These are phyloP conservation scores for Myriangium duriaei DNA, from an alignment of 2,329 filamentous ascomycete species.

Conservation along the genomic window DNA sequence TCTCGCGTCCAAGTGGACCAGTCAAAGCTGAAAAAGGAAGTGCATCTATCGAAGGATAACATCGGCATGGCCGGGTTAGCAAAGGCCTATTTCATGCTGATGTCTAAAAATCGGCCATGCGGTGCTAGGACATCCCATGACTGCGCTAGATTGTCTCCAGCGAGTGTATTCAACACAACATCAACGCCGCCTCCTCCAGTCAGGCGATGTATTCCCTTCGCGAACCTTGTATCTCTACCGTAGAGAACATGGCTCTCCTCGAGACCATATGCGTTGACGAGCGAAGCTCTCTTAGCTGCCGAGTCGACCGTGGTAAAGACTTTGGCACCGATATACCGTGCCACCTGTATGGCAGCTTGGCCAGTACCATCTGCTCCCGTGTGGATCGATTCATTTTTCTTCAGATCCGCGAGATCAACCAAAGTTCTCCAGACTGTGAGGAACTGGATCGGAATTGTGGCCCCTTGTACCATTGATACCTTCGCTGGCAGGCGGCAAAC, in stretches of 20 bases:
- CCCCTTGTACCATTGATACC: conserved; percentile 14
- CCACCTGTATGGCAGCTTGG: conserved; percentile 16
- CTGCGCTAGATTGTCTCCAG: conserved; percentile 17
- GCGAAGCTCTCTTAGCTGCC: conserved; percentile 13
- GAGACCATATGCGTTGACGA: conserved; percentile 16
- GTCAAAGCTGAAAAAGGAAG: too few species aligned
- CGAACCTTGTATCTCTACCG: conserved; percentile 18
- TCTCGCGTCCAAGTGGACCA: too few species aligned
- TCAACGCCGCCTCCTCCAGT: conserved; percentile 21
- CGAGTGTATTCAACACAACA: conserved; percentile 20
- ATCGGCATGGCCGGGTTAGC: conserved; percentile 9
- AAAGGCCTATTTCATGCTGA: conserved; percentile 15
- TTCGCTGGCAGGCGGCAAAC: conserved; percentile 13
- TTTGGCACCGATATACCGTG: conserved; percentile 14
- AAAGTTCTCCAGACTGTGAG: conserved; percentile 10
- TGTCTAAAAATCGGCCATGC: conserved; percentile 20
- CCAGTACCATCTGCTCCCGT: conserved; percentile 17
- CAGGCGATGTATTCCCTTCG: conserved; percentile 14
- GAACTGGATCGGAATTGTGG: conserved; percentile 12
- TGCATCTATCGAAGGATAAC: conserved; percentile 9
- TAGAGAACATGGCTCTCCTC: conserved; percentile 20
- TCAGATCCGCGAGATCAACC: conserved; percentile 9
- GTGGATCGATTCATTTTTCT: conserved; percentile 18
- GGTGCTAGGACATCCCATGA: conserved; percentile 17
- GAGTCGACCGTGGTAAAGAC: conserved; percentile 18